These are phyloP conservation scores for Sugiyamaella grinbergsii DNA, from an alignment of 1,139 yeast species.

Conservation along the genomic window DNA sequence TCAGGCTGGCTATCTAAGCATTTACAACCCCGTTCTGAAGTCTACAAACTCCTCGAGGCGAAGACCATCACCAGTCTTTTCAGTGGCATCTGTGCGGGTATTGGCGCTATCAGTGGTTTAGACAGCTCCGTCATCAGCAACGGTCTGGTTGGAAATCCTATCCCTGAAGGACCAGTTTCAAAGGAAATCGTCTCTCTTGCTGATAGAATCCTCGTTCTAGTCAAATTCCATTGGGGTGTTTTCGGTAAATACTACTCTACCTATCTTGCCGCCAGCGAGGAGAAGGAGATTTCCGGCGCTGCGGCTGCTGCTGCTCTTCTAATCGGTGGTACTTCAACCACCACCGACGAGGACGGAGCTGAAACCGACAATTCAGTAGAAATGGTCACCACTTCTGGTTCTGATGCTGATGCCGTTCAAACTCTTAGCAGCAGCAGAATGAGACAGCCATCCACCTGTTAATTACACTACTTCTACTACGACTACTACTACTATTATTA, in stretches of 20 bases:
- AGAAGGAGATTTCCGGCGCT: constrained; percentile 19
- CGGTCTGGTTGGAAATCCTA: constrained; percentile 25
- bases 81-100: constrained; percentile 26
- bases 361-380: constrained; percentile 11
- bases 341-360: neutral
- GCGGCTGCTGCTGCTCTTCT: neutral
- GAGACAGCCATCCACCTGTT: constrained; percentile 27
- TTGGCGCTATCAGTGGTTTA: constrained; percentile 29
- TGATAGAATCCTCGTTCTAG: constrained; percentile 57
- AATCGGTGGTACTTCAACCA: constrained; percentile 1
- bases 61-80: constrained; percentile 35
- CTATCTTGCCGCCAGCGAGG: constrained; percentile 25
- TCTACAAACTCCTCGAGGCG: constrained; percentile 75
- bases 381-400: constrained; percentile 5
- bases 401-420: constrained; percentile 12
- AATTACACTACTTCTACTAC: neutral
- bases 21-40: constrained; percentile 79
- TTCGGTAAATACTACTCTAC: constrained; percentile 50
- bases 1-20: constrained; percentile 82
- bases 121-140: constrained; percentile 26
- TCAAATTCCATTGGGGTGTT: constrained; percentile 75
- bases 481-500: too few relatives aligned
- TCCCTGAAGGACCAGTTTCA: constrained; percentile 32
- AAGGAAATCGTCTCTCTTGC: constrained; percentile 55
- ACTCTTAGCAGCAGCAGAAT: constrained; percentile 18